Evolutionary conservation across 2,329 filamentous ascomycete genomes (phyloP).

Genomic region (Coccinonectria pachysandricola): DNA sequence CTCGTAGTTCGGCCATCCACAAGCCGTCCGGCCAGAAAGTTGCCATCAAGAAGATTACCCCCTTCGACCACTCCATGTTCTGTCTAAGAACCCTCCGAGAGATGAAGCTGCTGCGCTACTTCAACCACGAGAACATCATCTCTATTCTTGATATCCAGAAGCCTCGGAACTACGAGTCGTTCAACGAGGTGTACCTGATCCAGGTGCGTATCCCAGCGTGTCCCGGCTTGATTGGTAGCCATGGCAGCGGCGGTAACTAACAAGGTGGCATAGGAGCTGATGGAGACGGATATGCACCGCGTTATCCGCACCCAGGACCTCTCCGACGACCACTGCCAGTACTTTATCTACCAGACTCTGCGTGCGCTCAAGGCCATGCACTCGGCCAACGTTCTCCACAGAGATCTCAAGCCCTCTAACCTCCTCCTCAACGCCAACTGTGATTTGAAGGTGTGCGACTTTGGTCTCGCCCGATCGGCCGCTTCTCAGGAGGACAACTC

Average conservation of each 20-base stretch:
- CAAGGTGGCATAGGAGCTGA: constrained; percentile 59
- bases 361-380: constrained; percentile 98
- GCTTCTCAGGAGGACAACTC: constrained; percentile 98
- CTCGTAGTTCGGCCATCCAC: constrained; percentile 84
- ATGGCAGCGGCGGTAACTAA: constrained; percentile 5
- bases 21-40: constrained; percentile 98
- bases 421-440: constrained; percentile 96
- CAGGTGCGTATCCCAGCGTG: constrained; percentile 50
- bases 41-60: constrained; percentile 99
- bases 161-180: constrained; percentile 88
- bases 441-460: constrained; percentile 98
- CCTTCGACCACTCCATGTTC: constrained; percentile 99
- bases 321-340: constrained; percentile 98
- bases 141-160: constrained; percentile 99
- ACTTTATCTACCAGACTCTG: constrained; percentile 99
- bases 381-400: constrained; percentile 93
- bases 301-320: constrained; percentile 98
- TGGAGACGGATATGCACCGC: constrained; percentile 99
- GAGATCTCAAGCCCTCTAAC: constrained; percentile 96
- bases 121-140: constrained; percentile 99
- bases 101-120: constrained; percentile 98
- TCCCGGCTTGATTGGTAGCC: constrained; percentile 1
- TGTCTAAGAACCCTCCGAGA: constrained; percentile 91
- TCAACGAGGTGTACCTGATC: constrained; percentile 97
- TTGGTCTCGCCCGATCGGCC: constrained; percentile 88